Conservation (phyloP, 371 early-diverging fungal genomes). For the Batkoa obscura region DNA sequence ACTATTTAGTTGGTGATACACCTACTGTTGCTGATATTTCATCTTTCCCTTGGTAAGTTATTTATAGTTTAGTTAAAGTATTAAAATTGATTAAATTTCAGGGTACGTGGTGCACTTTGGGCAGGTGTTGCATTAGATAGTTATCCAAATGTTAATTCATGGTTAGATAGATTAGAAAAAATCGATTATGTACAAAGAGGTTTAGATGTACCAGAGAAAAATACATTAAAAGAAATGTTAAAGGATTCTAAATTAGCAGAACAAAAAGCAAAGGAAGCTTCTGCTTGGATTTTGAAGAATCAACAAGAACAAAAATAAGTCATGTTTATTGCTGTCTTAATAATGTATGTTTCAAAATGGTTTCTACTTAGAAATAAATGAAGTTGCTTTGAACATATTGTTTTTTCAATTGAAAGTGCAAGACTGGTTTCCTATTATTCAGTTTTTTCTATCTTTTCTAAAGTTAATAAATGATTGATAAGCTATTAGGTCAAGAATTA, state of each 20-base stretch:
- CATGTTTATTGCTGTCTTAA: no score
- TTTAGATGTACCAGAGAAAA: conserved; percentile 9
- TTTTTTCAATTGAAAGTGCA: no score
- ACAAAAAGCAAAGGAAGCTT: background rate
- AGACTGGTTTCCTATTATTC: no score
- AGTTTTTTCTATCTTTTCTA: no score
- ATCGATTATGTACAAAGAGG: conserved; percentile 1
- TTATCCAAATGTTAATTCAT: conserved; percentile 7
- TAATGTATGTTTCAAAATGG: no score
- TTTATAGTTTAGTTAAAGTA: background rate
- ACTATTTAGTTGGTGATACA: conserved; percentile 15
- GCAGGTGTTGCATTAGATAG: background rate
- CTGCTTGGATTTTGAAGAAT: conserved; percentile 1
- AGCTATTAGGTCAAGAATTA: no score
- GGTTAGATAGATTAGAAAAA: conserved; percentile 7
- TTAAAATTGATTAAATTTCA: background rate
- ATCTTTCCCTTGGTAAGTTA: background rate
- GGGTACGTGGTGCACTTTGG: background rate
- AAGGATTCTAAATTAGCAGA: background rate
- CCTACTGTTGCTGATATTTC: conserved; percentile 4
- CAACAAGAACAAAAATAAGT: background rate
- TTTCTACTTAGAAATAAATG: no score
- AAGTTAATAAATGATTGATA: no score
- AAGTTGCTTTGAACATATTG: no score
- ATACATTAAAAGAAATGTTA: background rate